These are phyloP conservation scores for Heteromeles arbutifolia DNA, from an alignment of 306 rosid species.

Conservation along the genomic window DNA sequence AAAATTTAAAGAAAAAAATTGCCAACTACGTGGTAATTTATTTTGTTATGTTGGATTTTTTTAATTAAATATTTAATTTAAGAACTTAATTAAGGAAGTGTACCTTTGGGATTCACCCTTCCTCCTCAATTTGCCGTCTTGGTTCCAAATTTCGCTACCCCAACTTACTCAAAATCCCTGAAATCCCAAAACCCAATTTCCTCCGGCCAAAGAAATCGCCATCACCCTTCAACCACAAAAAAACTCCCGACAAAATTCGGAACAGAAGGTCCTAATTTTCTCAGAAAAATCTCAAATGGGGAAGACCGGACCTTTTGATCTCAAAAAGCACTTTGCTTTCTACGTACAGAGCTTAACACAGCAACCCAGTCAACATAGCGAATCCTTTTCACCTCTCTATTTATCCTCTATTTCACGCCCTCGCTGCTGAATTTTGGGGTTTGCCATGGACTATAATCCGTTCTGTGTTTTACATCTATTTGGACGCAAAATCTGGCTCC, in stretches of 20 bases:
- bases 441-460: background rate
- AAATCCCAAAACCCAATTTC: no score
- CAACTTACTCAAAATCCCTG: no score
- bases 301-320: conserved; percentile 53
- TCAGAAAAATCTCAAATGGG: conserved; percentile 29
- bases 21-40: no score
- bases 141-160: no score
- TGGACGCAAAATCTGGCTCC: no score
- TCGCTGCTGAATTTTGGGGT: conserved; percentile 38
- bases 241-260: background rate
- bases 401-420: conserved; percentile 58
- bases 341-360: conserved; percentile 63
- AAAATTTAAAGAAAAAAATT: no score
- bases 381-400: conserved; percentile 60
- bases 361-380: conserved; percentile 52
- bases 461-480: no score
- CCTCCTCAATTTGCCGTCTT: no score
- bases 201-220: background rate
- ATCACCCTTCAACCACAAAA: background rate
- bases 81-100: no score
- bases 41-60: no score
- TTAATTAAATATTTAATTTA: no score
- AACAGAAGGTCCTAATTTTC: background rate
- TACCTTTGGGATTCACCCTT: no score
- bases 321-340: conserved; percentile 66